Evolutionary conservation across 495 filamentous ascomycete genomes (phyloP).

Genomic region (Penicillium pulvis): DNA sequence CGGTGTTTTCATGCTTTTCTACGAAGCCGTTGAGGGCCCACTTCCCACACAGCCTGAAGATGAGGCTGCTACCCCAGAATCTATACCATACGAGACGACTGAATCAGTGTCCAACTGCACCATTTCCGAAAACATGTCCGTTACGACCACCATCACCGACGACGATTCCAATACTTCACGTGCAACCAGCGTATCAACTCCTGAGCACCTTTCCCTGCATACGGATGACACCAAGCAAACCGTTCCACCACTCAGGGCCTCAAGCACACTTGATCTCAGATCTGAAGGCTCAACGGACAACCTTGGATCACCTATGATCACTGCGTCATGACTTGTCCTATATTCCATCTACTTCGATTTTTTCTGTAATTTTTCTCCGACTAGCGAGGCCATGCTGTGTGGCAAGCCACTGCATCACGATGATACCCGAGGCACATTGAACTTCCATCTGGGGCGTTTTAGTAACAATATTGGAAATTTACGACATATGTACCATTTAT

Average conservation of each 20-base stretch:
- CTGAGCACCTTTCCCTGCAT: conserved; percentile 18
- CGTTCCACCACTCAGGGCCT: conserved; percentile 1
- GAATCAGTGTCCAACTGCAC: conserved; percentile 27
- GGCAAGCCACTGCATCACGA: conserved; percentile 19
- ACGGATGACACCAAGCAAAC: conserved; percentile 11
- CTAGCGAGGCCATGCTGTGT: conserved; percentile 8
- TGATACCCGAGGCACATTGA: conserved; percentile 27
- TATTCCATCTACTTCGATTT: background rate
- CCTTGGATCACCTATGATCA: conserved; percentile 2
- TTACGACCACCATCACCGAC: conserved; percentile 33
- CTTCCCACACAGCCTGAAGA: background rate
- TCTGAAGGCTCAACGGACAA: background rate
- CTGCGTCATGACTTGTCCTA: conserved; percentile 14
- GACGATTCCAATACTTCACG: conserved; percentile 34
- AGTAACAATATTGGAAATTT: background rate
- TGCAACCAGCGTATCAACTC: conserved; percentile 38
- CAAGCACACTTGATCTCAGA: background rate
- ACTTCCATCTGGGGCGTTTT: conserved; percentile 21
- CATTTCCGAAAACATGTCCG: conserved; percentile 36
- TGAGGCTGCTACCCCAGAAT: background rate
- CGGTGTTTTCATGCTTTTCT: conserved; percentile 98
- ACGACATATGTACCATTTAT: background rate
- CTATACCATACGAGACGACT: conserved; percentile 15
- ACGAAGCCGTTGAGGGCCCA: conserved; percentile 57
- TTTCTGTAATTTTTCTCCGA: background rate